phyloP scores from a whole-genome alignment of 257 asterid genomes.

The Scutellaria baicalensis region DNA sequence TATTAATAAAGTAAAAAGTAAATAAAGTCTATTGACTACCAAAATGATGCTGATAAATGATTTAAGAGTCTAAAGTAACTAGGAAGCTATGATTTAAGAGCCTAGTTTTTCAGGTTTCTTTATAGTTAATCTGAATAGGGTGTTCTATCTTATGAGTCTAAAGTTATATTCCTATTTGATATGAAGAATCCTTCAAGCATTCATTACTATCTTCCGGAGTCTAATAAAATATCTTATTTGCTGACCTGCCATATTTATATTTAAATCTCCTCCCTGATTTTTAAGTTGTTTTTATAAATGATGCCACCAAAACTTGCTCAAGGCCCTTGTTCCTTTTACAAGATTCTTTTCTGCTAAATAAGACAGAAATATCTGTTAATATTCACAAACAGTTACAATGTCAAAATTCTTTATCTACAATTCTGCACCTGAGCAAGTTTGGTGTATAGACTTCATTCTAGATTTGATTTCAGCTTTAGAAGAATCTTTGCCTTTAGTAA shows the following conservation, averaged over 20 bases:
- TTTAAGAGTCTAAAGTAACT: no score
- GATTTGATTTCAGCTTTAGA: constrained; percentile 6
- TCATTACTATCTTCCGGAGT: neutral
- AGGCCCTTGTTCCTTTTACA: neutral
- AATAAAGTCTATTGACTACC: neutral
- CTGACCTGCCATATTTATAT: neutral
- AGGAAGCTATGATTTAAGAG: neutral
- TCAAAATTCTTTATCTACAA: neutral
- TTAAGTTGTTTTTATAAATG: neutral
- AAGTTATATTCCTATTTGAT: neutral
- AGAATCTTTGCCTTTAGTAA: neutral
- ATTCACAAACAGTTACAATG: neutral
- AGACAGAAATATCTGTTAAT: neutral
- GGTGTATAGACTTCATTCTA: neutral
- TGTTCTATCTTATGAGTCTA: neutral
- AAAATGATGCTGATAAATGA: neutral
- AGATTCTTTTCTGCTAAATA: neutral
- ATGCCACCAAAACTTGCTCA: neutral
- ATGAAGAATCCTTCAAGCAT: neutral
- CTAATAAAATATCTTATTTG: neutral
- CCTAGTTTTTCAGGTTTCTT: neutral
- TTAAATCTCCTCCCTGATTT: neutral
- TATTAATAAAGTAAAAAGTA: neutral
- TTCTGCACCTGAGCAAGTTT: neutral
- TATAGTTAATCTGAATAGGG: neutral